Conservation (phyloP, 2,329 filamentous ascomycete genomes). For the Albifimbria verrucaria region DNA sequence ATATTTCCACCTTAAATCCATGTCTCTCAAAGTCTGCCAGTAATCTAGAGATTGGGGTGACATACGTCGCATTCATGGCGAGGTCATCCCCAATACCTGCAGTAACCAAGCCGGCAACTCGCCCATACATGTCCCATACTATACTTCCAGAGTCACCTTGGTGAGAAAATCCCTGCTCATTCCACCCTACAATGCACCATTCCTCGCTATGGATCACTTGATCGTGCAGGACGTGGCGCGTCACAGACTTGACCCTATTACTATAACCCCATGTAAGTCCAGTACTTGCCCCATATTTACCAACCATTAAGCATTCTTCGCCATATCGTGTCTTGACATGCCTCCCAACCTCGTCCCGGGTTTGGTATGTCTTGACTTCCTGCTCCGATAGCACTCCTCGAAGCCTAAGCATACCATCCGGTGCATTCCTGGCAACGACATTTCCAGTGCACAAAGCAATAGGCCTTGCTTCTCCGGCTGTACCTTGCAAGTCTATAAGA, state of each 20-base stretch:
- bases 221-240: neutral
- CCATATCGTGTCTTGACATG: neutral
- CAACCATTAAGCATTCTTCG: neutral
- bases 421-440: neutral
- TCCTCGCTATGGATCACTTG: neutral
- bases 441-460: no score
- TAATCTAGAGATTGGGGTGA: no score
- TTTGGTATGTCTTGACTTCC: neutral
- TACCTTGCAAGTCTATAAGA: no score
- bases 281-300: neutral
- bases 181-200: neutral
- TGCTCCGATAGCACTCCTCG: neutral
- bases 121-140: neutral
- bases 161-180: neutral
- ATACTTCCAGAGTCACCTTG: neutral
- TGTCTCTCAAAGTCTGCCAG: no score
- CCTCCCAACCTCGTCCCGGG: neutral
- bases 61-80: neutral
- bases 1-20: no score
- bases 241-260: neutral
- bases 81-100: neutral
- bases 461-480: no score
- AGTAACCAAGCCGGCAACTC: neutral
- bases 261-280: neutral
- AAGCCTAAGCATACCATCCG: neutral